Percentiles rank a stretch among this genome's conserved stretches.
phyloP scores from a whole-genome alignment of 148 eudicot species.

The Dianthus caryophyllus region DNA sequence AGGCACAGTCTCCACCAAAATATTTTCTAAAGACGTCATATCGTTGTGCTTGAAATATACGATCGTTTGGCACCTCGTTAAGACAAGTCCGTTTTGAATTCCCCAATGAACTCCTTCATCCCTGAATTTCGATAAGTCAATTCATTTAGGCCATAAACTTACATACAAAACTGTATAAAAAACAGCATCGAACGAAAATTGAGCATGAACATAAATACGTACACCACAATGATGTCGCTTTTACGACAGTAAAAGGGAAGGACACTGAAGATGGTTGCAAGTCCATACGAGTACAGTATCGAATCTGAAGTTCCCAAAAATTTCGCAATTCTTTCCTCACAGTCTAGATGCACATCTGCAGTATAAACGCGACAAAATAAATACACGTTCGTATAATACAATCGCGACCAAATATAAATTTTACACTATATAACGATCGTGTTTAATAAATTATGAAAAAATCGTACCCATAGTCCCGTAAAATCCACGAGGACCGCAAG shows the following conservation, averaged over 20 bases:
- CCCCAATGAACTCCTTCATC: conserved; percentile 99
- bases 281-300: conserved; percentile 87
- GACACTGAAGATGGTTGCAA: conserved; percentile 86
- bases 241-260: conserved; percentile 86
- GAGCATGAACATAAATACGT: conserved; percentile 22
- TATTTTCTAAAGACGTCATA: conserved; percentile 56
- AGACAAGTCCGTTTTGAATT: conserved; percentile 84
- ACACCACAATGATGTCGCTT: conserved; percentile 80
- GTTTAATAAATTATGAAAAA: not conserved
- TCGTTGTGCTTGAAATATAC: conserved; percentile 87
- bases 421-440: too few relatives aligned
- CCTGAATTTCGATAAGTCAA: conserved; percentile 28
- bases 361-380: not conserved
- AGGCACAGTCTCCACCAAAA: not conserved
- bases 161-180: too few relatives aligned
- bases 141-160: too few relatives aligned
- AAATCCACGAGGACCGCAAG: conserved; percentile 98
- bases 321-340: conserved; percentile 83
- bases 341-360: conserved; percentile 93
- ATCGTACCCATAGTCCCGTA: conserved; percentile 87
- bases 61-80: conserved; percentile 63
- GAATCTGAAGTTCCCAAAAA: conserved; percentile 94
- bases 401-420: too few relatives aligned
- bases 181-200: not conserved
- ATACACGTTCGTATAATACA: too few relatives aligned